phyloP scores from a whole-genome alignment of 805 yeast genomes.

The Ogataea pilisensis region DNA sequence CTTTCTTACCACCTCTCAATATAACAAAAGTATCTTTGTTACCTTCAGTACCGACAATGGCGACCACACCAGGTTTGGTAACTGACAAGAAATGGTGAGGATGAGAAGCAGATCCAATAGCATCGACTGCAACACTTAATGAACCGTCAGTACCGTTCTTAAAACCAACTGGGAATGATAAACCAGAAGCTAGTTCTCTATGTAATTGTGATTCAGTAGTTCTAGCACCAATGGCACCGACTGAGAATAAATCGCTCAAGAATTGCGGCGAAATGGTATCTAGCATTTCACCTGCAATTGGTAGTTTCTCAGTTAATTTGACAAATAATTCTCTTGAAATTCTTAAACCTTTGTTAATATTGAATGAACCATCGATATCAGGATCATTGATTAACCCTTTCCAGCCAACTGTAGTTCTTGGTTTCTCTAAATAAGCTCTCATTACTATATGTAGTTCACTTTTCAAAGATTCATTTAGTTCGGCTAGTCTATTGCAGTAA shows the following conservation, averaged over 20 bases:
- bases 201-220: conserved; percentile 98
- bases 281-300: conserved; percentile 96
- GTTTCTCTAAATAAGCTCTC: conserved; percentile 98
- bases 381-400: conserved; percentile 98
- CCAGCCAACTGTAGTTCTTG: conserved; percentile 99
- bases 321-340: conserved; percentile 84
- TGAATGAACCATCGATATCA: conserved; percentile 86
- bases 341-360: conserved; percentile 91
- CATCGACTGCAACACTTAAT: conserved; percentile 88
- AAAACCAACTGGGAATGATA: conserved; percentile 98
- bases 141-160: conserved; percentile 98
- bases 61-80: conserved; percentile 95
- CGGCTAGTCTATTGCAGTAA: conserved; percentile 65
- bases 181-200: conserved; percentile 95
- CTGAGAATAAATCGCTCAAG: conserved; percentile 82
- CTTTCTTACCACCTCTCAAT: conserved; percentile 91
- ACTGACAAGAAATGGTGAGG: conserved; percentile 97
- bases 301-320: conserved; percentile 75
- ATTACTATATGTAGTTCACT: conserved; percentile 81
- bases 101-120: conserved; percentile 85
- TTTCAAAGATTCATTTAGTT: conserved; percentile 55
- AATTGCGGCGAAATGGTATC: conserved; percentile 97
- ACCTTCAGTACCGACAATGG: conserved; percentile 94
- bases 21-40: conserved; percentile 92
- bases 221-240: conserved; percentile 99